Evolutionary conservation across 176 grass and related monocot species (phyloP).

Genomic region (Hyparrhenia diplandra): DNA sequence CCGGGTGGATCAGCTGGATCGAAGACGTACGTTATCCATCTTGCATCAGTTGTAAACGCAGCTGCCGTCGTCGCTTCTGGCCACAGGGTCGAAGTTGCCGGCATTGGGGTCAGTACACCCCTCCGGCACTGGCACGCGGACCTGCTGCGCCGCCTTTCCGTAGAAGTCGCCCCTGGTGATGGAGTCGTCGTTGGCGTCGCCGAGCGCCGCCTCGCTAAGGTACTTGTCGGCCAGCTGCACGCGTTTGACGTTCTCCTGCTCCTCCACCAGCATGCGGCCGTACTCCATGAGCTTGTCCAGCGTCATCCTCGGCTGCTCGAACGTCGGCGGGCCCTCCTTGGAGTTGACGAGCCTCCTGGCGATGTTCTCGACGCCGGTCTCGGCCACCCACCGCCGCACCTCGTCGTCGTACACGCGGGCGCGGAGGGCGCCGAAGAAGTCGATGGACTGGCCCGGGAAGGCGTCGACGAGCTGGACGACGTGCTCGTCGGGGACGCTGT

Average conservation of each 20-base stretch:
- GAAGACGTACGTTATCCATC: too few species aligned
- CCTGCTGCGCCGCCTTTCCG: conserved; percentile 67
- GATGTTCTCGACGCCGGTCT: conserved; percentile 41
- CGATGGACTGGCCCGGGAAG: conserved; percentile 93
- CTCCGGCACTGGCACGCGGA: conserved; percentile 61
- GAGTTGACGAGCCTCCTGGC: conserved; percentile 80
- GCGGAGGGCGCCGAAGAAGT: conserved; percentile 85
- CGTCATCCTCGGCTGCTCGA: conserved; percentile 72
- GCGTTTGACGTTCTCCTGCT: conserved; percentile 88
- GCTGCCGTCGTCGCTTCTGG: conserved; percentile 70
- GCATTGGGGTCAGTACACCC: conserved; percentile 64
- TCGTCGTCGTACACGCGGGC: conserved; percentile 86
- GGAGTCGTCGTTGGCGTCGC: conserved; percentile 62
- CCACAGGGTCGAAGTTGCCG: conserved; percentile 59
- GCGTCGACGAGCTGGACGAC: conserved; percentile 54
- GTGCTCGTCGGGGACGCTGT: conserved; percentile 25
- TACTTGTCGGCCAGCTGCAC: conserved; percentile 92
- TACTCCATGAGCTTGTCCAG: conserved; percentile 69
- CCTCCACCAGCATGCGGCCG: conserved; percentile 59
- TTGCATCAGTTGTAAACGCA: conserved; percentile 50
- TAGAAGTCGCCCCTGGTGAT: conserved; percentile 50
- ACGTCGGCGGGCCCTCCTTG: conserved; percentile 51
- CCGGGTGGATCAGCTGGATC: too few species aligned
- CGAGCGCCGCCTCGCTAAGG: conserved; percentile 70
- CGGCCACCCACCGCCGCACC: conserved; percentile 62